Conservation (phyloP, 768 basidiomycete genomes). For the Saitozyma podzolica region DNA sequence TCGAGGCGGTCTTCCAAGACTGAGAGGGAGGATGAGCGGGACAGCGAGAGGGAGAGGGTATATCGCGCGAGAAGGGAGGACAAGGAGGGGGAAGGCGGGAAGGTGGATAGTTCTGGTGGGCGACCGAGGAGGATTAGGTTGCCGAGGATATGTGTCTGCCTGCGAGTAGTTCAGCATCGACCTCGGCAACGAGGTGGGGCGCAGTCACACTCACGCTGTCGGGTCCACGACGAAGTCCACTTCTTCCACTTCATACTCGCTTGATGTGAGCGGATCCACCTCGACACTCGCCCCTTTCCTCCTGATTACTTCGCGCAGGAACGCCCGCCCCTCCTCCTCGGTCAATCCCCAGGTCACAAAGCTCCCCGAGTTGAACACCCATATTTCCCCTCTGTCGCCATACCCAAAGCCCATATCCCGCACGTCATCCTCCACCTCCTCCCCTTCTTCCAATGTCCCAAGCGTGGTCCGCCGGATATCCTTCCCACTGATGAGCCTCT, state of each 20-base stretch:
- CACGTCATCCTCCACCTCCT: slow-evolving; percentile 63
- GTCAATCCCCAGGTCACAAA: slow-evolving; percentile 87
- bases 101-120: slow-evolving; percentile 61
- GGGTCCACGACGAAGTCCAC: slow-evolving; percentile 91
- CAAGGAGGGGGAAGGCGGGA: slow-evolving; percentile 58
- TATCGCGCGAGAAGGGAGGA: slow-evolving; percentile 82
- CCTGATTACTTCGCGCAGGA: slow-evolving; percentile 65
- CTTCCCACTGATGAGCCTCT: slow-evolving; percentile 34
- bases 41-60: slow-evolving; percentile 85
- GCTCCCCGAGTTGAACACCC: slow-evolving; percentile 83
- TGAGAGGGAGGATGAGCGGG: slow-evolving; percentile 82
- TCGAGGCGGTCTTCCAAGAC: slow-evolving; percentile 83
- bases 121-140: slow-evolving; percentile 87
- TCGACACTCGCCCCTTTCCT: slow-evolving; percentile 61
- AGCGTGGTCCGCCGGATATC: slow-evolving; percentile 21
- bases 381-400: slow-evolving; percentile 67
- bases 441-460: slow-evolving; percentile 40
- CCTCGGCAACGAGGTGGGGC: slow-evolving; percentile 8
- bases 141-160: slow-evolving; percentile 82
- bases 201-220: slow-evolving; percentile 64
- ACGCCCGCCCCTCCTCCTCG: slow-evolving; percentile 70
- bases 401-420: slow-evolving; percentile 42
- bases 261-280: slow-evolving; percentile 64
- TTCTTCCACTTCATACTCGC: slow-evolving; percentile 73
- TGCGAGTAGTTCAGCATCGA: slow-evolving; percentile 44